Percentiles rank a stretch among this genome's conserved stretches.
Conservation (phyloP, 257 asterid genomes). For the Scutellaria minor region DNA sequence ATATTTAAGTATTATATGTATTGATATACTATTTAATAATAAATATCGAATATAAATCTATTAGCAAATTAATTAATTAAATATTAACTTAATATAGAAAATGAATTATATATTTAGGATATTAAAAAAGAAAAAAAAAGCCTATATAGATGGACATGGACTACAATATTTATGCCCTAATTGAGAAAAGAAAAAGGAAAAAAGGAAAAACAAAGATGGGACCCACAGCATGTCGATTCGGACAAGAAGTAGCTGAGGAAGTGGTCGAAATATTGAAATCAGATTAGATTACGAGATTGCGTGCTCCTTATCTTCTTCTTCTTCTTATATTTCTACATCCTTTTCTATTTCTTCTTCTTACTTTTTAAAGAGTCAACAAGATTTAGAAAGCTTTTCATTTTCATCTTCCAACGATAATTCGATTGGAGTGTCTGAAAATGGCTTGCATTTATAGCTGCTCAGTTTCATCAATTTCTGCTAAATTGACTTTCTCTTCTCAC, state of each 20-base stretch:
- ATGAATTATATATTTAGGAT: too few species aligned
- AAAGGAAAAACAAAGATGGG: not conserved
- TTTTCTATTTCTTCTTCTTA: not conserved
- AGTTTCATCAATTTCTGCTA: conserved; percentile 51
- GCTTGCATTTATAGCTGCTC: conserved; percentile 53
- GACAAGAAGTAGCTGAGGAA: conserved; percentile 20
- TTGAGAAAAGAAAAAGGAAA: not conserved
- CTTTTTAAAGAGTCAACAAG: conserved; percentile 1
- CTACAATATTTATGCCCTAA: too few species aligned
- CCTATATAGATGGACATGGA: too few species aligned
- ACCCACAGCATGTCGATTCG: conserved; percentile 26
- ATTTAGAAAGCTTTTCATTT: not conserved
- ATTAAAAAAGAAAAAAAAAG: too few species aligned
- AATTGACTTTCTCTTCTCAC: conserved; percentile 42
- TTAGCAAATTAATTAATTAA: too few species aligned
- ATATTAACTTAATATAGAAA: too few species aligned
- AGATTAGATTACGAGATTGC: conserved; percentile 55
- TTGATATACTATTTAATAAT: too few species aligned
- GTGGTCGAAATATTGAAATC: conserved; percentile 28
- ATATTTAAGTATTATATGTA: too few species aligned
- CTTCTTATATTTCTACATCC: not conserved
- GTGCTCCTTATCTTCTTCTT: conserved; percentile 38
- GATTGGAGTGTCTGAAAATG: conserved; percentile 33
- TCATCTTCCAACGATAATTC: conserved; percentile 16
- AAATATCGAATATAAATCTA: too few species aligned